Conservation (phyloP, 2,329 filamentous ascomycete species). For the Didymellaceae sp. region DNA sequence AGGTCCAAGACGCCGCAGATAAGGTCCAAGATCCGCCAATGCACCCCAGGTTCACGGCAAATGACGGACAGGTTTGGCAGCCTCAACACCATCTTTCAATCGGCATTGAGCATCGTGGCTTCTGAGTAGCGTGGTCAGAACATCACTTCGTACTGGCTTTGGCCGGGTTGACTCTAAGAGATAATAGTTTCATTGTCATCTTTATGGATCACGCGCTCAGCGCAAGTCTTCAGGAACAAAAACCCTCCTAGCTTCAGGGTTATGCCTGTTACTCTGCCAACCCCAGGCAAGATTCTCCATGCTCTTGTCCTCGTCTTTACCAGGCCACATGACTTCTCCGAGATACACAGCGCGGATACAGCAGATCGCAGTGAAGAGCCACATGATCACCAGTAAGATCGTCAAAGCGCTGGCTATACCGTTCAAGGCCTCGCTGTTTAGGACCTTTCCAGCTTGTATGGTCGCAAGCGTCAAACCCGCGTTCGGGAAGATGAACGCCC, state of each 20-base stretch:
- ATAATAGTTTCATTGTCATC: too few species aligned
- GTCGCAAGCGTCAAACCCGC: constrained; percentile 67
- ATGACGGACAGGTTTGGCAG: not conserved
- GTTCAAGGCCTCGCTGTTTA: constrained; percentile 61
- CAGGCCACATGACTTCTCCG: constrained; percentile 63
- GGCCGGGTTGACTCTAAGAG: too few species aligned
- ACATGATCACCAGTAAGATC: constrained; percentile 61
- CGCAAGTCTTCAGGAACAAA: constrained; percentile 4
- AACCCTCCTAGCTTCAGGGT: constrained; percentile 18
- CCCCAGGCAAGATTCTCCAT: constrained; percentile 37
- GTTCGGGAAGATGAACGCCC: constrained; percentile 72
- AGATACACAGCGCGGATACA: constrained; percentile 59
- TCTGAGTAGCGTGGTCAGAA: not conserved
- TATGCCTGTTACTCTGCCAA: constrained; percentile 28
- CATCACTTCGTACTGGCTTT: not conserved
- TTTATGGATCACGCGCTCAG: too few species aligned
- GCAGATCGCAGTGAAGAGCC: constrained; percentile 59
- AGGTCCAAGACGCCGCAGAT: constrained; percentile 7
- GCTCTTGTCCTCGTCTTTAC: constrained; percentile 48
- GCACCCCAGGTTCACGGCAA: constrained; percentile 17
- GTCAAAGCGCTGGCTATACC: constrained; percentile 63
- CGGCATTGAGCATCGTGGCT: constrained; percentile 2
- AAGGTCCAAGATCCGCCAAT: constrained; percentile 19
- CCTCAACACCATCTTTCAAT: constrained; percentile 7
- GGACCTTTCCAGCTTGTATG: constrained; percentile 62